Conservation (phyloP, 1,284 basidiomycete species). For the Xerocomus alliaceus region DNA sequence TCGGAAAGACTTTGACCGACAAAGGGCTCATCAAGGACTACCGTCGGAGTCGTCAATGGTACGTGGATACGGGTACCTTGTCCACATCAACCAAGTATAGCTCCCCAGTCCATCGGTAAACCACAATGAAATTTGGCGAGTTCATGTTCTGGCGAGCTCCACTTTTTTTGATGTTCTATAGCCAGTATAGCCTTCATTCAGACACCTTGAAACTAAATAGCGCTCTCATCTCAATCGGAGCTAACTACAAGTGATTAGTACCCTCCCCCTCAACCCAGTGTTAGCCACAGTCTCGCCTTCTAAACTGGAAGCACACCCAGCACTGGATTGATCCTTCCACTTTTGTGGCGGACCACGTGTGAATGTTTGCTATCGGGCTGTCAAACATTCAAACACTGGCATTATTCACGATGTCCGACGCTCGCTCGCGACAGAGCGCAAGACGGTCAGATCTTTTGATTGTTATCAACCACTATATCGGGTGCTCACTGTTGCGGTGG, state of each 20-base stretch:
- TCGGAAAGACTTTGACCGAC: background rate
- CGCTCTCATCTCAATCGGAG: slow-evolving; percentile 39
- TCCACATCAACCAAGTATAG: slow-evolving; percentile 16
- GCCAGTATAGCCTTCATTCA: slow-evolving; percentile 56
- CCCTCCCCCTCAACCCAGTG: slow-evolving; percentile 23
- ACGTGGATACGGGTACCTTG: slow-evolving; percentile 55
- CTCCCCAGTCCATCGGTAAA: slow-evolving; percentile 6
- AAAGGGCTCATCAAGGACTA: slow-evolving; percentile 7
- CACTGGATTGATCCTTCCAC: slow-evolving; percentile 49
- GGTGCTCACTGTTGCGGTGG: slow-evolving; percentile 44
- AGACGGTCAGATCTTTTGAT: slow-evolving; percentile 45
- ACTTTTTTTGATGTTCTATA: slow-evolving; percentile 61
- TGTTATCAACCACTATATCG: slow-evolving; percentile 53
- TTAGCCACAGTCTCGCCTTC: slow-evolving; percentile 48
- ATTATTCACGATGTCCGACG: slow-evolving; percentile 57
- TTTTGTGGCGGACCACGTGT: slow-evolving; percentile 27
- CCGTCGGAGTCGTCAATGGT: slow-evolving; percentile 37
- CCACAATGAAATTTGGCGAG: slow-evolving; percentile 7
- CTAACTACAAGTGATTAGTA: slow-evolving; percentile 4
- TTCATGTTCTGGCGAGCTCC: slow-evolving; percentile 45
- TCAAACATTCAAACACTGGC: slow-evolving; percentile 50
- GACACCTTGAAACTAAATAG: slow-evolving; percentile 49
- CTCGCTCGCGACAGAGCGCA: slow-evolving; percentile 47
- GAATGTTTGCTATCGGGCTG: slow-evolving; percentile 20
- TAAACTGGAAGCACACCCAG: slow-evolving; percentile 26